Conservation (phyloP, 176 grass and related monocot genomes). For the Cenchrus americanus region DNA sequence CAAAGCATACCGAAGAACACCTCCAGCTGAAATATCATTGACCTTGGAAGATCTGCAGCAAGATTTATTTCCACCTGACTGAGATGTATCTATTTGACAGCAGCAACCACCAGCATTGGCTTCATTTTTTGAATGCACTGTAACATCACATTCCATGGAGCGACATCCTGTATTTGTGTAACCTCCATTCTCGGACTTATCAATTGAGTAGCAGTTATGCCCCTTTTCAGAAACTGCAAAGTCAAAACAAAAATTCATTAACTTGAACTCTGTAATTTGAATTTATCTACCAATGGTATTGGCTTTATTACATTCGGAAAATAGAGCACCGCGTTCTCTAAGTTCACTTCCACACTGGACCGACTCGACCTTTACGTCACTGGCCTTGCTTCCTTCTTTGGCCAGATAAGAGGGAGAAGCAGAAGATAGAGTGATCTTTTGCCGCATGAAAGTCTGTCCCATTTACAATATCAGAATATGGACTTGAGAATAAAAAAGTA, state of each 20-base stretch:
- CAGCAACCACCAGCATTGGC: conserved; percentile 34
- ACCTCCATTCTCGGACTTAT: conserved; percentile 34
- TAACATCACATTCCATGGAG: conserved; percentile 43
- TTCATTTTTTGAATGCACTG: conserved; percentile 34
- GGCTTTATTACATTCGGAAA: conserved; percentile 71
- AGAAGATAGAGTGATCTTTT: conserved; percentile 81
- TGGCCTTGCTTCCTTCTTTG: conserved; percentile 60
- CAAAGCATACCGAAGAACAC: conserved; percentile 90
- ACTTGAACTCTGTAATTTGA: conserved; percentile 30
- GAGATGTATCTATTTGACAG: conserved; percentile 44
- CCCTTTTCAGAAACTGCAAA: conserved; percentile 53
- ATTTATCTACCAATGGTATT: conserved; percentile 45
- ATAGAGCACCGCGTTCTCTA: conserved; percentile 63
- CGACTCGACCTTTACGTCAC: conserved; percentile 54
- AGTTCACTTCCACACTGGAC: conserved; percentile 62
- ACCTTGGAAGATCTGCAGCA: conserved; percentile 55
- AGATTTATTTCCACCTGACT: conserved; percentile 42
- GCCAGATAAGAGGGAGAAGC: conserved; percentile 54
- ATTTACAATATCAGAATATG: conserved; percentile 58
- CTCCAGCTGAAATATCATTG: conserved; percentile 63
- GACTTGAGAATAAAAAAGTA: conserved; percentile 27
- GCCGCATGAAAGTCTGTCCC: conserved; percentile 95
- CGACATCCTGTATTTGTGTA: conserved; percentile 16
- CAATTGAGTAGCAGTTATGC: conserved; percentile 20
- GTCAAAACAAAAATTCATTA: conserved; percentile 28